Evolutionary conservation across 345 rosid species (phyloP).

Genomic region (Barbarea vulgaris): DNA sequence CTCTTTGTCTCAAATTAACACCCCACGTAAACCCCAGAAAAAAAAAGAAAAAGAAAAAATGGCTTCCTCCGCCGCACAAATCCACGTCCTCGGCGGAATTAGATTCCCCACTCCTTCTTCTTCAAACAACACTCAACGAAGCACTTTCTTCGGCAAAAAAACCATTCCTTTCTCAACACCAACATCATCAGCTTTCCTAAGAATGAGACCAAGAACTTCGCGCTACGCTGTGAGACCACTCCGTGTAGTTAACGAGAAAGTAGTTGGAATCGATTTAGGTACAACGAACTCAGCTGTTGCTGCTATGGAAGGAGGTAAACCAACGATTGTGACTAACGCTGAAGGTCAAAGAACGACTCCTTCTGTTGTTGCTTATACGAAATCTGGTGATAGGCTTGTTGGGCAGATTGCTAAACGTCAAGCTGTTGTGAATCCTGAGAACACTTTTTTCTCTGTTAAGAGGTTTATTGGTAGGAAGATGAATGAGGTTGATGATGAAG

Average conservation of each 20-base stretch:
- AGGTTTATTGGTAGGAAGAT: slow-evolving; percentile 98
- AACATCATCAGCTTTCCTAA: slow-evolving; percentile 54
- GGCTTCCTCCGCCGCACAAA: slow-evolving; percentile 85
- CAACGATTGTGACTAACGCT: slow-evolving; percentile 90
- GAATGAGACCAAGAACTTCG: slow-evolving; percentile 40
- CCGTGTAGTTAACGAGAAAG: slow-evolving; percentile 79
- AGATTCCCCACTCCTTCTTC: slow-evolving; percentile 45
- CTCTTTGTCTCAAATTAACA: background rate
- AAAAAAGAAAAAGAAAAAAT: no score
- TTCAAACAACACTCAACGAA: slow-evolving; percentile 25
- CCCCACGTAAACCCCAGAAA: background rate
- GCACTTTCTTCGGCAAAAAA: slow-evolving; percentile 60
- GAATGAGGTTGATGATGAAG: slow-evolving; percentile 94
- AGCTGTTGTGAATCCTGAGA: slow-evolving; percentile 98
- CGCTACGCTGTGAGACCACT: slow-evolving; percentile 58
- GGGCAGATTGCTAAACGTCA: slow-evolving; percentile 99
- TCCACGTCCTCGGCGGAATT: slow-evolving; percentile 62
- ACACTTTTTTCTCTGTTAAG: slow-evolving; percentile 96
- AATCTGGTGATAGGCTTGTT: slow-evolving; percentile 83
- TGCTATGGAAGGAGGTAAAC: slow-evolving; percentile 99
- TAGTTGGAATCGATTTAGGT: slow-evolving; percentile 94
- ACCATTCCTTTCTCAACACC: slow-evolving; percentile 38
- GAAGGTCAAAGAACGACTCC: slow-evolving; percentile 99
- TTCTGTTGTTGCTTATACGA: slow-evolving; percentile 92
- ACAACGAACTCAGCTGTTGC: slow-evolving; percentile 99